Evolutionary conservation across 768 basidiomycete genomes (phyloP).

Genomic region (Rhizopogon salebrosus): DNA sequence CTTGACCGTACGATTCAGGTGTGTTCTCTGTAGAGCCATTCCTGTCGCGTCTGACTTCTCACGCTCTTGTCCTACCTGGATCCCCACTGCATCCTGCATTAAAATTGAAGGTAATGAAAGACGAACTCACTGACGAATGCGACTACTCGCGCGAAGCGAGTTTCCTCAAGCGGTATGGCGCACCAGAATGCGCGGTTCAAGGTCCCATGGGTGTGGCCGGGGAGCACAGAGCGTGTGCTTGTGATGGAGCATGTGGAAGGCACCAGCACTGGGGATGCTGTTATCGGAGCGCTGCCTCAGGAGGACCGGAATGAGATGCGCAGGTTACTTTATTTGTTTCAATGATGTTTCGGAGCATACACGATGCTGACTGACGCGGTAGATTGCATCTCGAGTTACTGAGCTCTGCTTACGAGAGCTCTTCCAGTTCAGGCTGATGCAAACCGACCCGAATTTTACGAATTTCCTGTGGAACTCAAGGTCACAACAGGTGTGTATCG

Average conservation of each 20-base stretch:
- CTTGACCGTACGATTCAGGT: slow-evolving; percentile 82
- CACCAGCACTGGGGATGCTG: slow-evolving; percentile 67
- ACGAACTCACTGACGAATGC: slow-evolving; percentile 90
- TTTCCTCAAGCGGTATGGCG: slow-evolving; percentile 58
- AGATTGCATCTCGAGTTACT: no score
- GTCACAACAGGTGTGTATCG: slow-evolving; percentile 50
- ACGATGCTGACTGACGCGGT: neutral
- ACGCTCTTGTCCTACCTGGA: neutral
- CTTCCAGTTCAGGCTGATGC: slow-evolving; percentile 90
- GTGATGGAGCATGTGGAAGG: slow-evolving; percentile 78
- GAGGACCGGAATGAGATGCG: slow-evolving; percentile 67
- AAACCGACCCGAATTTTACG: slow-evolving; percentile 99
- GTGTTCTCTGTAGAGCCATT: slow-evolving; percentile 2
- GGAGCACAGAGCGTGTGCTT: slow-evolving; percentile 93
- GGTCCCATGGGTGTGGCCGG: slow-evolving; percentile 82
- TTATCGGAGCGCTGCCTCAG: slow-evolving; percentile 51
- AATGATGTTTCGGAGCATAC: neutral
- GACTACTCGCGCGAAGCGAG: slow-evolving; percentile 81
- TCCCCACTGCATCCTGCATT: no score
- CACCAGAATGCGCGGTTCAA: slow-evolving; percentile 53
- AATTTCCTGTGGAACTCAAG: no score
- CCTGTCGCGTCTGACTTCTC: neutral
- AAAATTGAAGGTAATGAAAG: slow-evolving; percentile 76
- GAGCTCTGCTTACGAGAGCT: slow-evolving; percentile 87
- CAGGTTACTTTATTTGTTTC: neutral